phyloP scores from a whole-genome alignment of 306 rosid species.

The Alnus glutinosa region DNA sequence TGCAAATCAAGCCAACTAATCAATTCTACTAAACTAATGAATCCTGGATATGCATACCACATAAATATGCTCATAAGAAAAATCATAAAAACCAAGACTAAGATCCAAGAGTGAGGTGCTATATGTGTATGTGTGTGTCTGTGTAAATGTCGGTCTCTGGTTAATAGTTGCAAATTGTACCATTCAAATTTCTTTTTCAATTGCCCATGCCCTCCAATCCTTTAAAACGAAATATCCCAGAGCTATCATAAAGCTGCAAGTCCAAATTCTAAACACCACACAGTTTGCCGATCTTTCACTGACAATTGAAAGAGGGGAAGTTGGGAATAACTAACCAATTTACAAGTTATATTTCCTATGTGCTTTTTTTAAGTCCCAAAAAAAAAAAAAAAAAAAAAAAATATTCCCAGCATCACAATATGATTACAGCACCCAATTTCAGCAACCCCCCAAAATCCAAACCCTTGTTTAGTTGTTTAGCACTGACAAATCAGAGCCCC shows the following conservation, averaged over 20 bases:
- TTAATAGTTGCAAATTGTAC: background rate
- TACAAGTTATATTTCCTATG: background rate
- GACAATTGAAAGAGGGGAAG: background rate
- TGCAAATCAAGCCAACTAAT: slow-evolving; percentile 32
- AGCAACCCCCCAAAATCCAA: background rate
- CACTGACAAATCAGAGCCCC: background rate
- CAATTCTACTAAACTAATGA: slow-evolving; percentile 15
- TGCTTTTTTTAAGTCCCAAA: background rate
- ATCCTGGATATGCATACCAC: background rate
- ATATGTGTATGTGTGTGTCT: background rate
- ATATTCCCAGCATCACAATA: background rate
- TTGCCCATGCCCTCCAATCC: background rate
- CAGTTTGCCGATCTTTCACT: background rate
- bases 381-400: background rate
- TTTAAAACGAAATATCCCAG: background rate
- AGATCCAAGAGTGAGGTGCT: background rate
- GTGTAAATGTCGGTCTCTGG: background rate
- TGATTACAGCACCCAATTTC: background rate
- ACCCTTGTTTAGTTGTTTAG: background rate
- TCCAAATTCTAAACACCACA: slow-evolving; percentile 2
- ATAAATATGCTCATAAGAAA: background rate
- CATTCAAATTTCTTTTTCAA: background rate
- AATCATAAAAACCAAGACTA: background rate
- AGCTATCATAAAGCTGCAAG: slow-evolving; percentile 5
- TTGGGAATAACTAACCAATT: background rate